Evolutionary conservation across 2,329 filamentous ascomycete genomes (phyloP).

Genomic region (Fusarium sp.): DNA sequence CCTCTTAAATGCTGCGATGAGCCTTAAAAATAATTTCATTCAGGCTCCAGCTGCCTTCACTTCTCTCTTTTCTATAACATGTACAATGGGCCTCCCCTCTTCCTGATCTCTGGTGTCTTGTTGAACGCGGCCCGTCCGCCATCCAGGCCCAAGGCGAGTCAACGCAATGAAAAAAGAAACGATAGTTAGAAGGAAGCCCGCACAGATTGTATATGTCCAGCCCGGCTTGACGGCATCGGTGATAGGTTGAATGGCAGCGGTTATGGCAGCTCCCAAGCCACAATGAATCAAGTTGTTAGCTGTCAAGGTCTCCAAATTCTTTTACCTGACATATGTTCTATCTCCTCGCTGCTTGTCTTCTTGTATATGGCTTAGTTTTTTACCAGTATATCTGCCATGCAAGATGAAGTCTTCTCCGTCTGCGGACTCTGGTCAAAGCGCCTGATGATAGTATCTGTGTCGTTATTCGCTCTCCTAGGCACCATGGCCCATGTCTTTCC

Average conservation of each 20-base stretch:
- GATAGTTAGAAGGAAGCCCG: background rate
- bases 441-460: background rate
- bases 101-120: accelerated
- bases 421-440: background rate
- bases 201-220: background rate
- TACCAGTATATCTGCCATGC: background rate
- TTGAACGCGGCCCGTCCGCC: background rate
- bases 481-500: background rate
- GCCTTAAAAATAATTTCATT: accelerated
- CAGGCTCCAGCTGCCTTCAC: background rate
- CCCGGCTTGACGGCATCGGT: background rate
- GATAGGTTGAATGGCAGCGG: background rate
- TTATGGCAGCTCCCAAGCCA: background rate
- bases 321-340: background rate
- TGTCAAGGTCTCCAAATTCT: accelerated
- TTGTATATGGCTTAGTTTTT: accelerated
- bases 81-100: accelerated
- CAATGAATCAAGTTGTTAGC: background rate
- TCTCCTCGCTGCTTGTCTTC: accelerated
- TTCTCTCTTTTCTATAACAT: background rate
- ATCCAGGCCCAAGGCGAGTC: background rate
- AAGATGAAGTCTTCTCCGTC: background rate
- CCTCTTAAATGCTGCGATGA: accelerated
- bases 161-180: background rate
- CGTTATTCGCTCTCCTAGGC: background rate